Conservation (phyloP, 2,329 filamentous ascomycete genomes). For the Pseudocercospora fijiensis region DNA sequence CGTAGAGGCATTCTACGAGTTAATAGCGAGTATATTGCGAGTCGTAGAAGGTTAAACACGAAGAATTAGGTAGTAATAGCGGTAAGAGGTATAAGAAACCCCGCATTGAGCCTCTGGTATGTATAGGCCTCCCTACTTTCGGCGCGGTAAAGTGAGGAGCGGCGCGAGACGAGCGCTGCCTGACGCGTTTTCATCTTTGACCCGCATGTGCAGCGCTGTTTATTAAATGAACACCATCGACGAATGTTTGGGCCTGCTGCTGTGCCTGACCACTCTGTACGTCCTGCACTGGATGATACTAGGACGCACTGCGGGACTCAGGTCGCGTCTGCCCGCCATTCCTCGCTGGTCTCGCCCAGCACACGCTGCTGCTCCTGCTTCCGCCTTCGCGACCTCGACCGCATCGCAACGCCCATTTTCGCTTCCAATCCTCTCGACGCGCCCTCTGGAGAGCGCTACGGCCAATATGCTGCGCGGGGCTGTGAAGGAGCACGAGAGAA, state of each 20-base stretch:
- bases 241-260: constrained; percentile 11
- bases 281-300: constrained; percentile 35
- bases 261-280: constrained; percentile 20
- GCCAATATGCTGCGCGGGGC: constrained; percentile 46
- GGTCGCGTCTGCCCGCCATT: constrained; percentile 31
- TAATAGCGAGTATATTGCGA: too few species aligned
- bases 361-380: constrained; percentile 11
- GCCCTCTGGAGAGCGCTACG: constrained; percentile 4
- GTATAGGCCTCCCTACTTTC: too few species aligned
- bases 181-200: neutral
- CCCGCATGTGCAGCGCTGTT: neutral
- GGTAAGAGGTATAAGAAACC: too few species aligned
- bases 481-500: constrained; percentile 42
- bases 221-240: constrained; percentile 7
- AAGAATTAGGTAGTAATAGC: too few species aligned
- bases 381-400: constrained; percentile 19
- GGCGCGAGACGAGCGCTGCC: neutral
- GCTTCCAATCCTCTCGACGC: constrained; percentile 13
- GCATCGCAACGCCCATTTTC: constrained; percentile 6
- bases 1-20: too few species aligned
- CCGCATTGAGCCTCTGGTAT: too few species aligned
- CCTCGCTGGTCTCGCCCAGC: constrained; percentile 22
- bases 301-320: constrained; percentile 29
- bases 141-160: neutral
- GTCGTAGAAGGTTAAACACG: too few species aligned